phyloP scores from a whole-genome alignment of 164 flowering plant species.

The Kingdonia uniflora region DNA sequence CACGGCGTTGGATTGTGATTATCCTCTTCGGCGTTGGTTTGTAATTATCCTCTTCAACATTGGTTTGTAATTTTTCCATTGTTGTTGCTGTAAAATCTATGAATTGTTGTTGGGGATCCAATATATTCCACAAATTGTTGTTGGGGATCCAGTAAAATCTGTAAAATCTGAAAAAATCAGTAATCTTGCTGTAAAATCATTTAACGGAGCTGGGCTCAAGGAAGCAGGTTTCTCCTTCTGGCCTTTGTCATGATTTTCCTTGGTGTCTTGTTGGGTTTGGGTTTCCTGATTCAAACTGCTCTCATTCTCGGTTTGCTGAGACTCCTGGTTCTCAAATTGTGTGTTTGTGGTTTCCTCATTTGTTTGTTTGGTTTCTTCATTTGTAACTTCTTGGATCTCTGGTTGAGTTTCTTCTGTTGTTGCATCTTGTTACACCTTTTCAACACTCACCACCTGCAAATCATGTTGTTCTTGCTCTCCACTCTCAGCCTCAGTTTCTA shows the following conservation, averaged over 20 bases:
- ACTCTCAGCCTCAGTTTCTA: not conserved
- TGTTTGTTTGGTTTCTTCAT: not conserved
- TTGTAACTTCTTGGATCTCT: constrained; percentile 14
- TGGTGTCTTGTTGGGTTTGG: not conserved
- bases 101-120: no score
- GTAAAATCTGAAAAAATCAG: no score
- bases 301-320: constrained; percentile 6
- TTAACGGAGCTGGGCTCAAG: constrained; percentile 14
- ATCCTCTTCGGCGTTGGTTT: no score
- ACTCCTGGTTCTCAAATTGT: no score
- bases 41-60: no score
- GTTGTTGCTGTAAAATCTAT: no score
- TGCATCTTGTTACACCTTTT: not conserved
- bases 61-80: no score
- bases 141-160: no score
- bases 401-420: not conserved
- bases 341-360: constrained; percentile 5
- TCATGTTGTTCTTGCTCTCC: constrained; percentile 6
- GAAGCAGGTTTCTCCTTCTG: no score
- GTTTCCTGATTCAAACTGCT: constrained; percentile 1
- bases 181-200: constrained; percentile 26
- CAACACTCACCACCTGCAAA: constrained; percentile 1
- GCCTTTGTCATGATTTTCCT: no score
- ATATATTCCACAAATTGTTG: no score
- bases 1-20: no score